Conservation (phyloP, 305 asterid species). For the Euphrasia arctica region DNA sequence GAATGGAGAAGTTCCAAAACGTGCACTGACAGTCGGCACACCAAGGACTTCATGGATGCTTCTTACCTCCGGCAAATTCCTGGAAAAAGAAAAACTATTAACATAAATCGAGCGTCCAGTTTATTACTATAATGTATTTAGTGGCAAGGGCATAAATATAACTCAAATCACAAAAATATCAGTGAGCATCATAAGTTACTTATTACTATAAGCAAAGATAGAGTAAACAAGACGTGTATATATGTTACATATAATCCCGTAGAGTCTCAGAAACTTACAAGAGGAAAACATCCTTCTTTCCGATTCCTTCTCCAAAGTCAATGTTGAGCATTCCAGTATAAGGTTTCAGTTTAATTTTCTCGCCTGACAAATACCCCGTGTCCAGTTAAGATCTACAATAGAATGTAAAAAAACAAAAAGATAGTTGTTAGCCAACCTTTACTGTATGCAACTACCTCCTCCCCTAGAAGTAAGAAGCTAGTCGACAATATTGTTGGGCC, state of each 20-base stretch:
- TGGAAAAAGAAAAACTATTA: slow-evolving; percentile 16
- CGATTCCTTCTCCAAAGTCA: slow-evolving; percentile 83
- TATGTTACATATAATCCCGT: background rate
- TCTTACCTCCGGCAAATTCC: slow-evolving; percentile 61
- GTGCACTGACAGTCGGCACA: slow-evolving; percentile 60
- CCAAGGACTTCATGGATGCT: slow-evolving; percentile 52
- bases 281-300: slow-evolving; percentile 79
- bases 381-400: slow-evolving; percentile 12
- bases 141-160: slow-evolving; percentile 1
- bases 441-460: slow-evolving; percentile 85
- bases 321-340: slow-evolving; percentile 87
- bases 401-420: background rate
- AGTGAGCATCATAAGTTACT: background rate
- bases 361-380: slow-evolving; percentile 46
- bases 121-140: slow-evolving; percentile 5
- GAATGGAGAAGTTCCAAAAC: slow-evolving; percentile 61
- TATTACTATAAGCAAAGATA: background rate
- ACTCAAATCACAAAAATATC: background rate
- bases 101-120: background rate
- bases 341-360: slow-evolving; percentile 67
- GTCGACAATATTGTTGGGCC: slow-evolving; percentile 92
- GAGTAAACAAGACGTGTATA: background rate
- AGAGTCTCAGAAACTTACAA: slow-evolving; percentile 47
- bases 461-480: slow-evolving; percentile 93
- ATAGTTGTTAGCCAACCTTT: slow-evolving; percentile 49